Evolutionary conservation across 495 filamentous ascomycete species (phyloP), one percentile per base, ranked within the genome.

Genomic region (Penicillium paxilli): DNA sequence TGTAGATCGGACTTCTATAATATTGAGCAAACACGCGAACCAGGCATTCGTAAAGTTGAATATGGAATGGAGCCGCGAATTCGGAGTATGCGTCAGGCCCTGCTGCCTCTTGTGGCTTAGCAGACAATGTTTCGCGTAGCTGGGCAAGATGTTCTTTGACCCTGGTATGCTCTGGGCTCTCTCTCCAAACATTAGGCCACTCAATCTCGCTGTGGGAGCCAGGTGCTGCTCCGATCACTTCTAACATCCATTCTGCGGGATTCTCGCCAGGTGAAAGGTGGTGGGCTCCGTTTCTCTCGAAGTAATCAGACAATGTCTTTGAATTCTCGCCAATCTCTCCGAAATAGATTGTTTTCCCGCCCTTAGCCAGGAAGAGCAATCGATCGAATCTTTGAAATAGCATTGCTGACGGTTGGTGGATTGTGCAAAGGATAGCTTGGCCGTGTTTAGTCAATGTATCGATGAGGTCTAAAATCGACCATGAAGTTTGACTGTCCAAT

Each of bases 321-420:
- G 88, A 88, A 68, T 91, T 86, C 55, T 87, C 72, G 32, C 91
- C 91, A 35, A 96, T 87, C 7, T 88, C 83, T 33, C 91, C 91
- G 64, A 92, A 96, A 71, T 96, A 96, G 24, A 96, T 88, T 0
- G 90, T 90, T 11, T 53, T 57, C 30, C 59, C 59, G 46, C 90
- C 91, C 40, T 80, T 83, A 2, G 85, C 83, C 21, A 96, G 74
- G 74, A 96, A 92, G 7, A 94, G 73, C 6, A 98, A 76, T 21
- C 88, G 85, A 68, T 97, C 92, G 62, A 97, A 98, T 51, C 90
- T 81, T 64, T 96, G 87, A 75, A 98, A 96, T 28, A 98, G 79
- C 67, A 95, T 88, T 33, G 91, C 91, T 0, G 87, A 91, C 2
- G 92, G 92, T 67, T 98, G 94, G 69, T 98, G 94, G 55, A 98